Evolutionary conservation across 257 asterid genomes (phyloP), one percentile per base, ranked within the genome.

Genomic region (Solanum etuberosum): DNA sequence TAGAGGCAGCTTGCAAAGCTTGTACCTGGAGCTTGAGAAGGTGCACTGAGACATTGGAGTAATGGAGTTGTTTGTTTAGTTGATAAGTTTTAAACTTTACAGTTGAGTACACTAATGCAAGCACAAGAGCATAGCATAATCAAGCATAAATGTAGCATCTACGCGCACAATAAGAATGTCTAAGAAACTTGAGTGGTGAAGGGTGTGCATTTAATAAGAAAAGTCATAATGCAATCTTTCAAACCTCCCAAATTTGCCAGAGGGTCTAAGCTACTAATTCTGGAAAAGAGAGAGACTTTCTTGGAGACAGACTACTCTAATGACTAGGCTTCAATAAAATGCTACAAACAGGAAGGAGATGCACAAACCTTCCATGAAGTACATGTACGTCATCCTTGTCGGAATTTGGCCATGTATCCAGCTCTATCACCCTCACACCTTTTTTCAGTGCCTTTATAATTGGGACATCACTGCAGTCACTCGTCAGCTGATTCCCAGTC

Each of bases 401-500:
- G 46, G 98, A 93, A 84, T 94, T 95, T 2, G 98, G 97, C 98
- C 98, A 95, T 83, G 93, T 88, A 90, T 95, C 98, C 21, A 95
- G 96, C 88, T 95, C 98, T 51, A 95, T 93, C 0, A 93, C 98
- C 88, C 97, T 92, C 71, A 95, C 98, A 84, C 98, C 98, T 84
- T 93, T 95, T 87, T 93, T 88, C 85, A 95, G 89, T 29, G 98
- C 97, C 91, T 92, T 93, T 86, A 94, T 92, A 82, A 95, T 90
- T 6, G 98, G 98, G 46, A 93, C 95, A 74, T 93, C 97, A 67
- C 98, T 95, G 94, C 98, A 93, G 88, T 93, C 97, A 82, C 98
- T 95, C 6, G 96, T 95, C 29, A 95, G 97, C 90, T 95, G 98
- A 93, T 95, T 95, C 34, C 98, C 98, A 23, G 98, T 95, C 83